phyloP scores from a whole-genome alignment of 2,329 filamentous ascomycete genomes.

The Amauroascus niger region DNA sequence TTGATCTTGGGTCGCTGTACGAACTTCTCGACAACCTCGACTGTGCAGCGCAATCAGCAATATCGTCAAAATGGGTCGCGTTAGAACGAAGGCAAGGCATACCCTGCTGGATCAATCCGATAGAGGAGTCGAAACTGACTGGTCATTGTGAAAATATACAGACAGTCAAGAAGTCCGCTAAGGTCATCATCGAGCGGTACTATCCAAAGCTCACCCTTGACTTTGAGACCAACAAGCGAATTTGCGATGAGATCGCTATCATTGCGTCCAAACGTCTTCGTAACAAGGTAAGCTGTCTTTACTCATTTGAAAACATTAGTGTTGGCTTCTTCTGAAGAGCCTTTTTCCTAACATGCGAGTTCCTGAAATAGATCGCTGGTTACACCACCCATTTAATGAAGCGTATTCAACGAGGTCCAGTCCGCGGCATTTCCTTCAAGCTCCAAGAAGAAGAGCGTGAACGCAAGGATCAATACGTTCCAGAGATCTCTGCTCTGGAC shows the following conservation, averaged over 20 bases:
- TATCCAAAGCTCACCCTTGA: slow-evolving; percentile 97
- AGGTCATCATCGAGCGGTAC: slow-evolving; percentile 99
- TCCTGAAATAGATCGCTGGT: slow-evolving; percentile 67
- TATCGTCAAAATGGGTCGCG: slow-evolving; percentile 21
- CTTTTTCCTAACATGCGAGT: not conserved
- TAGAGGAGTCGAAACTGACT: slow-evolving; percentile 1
- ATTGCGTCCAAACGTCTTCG: slow-evolving; percentile 97
- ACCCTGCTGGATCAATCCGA: not conserved
- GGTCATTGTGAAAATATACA: slow-evolving; percentile 22
- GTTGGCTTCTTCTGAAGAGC: not conserved
- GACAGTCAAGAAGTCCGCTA: slow-evolving; percentile 79
- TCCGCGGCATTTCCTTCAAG: slow-evolving; percentile 99
- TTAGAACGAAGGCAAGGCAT: slow-evolving; percentile 21
- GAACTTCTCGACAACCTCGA: slow-evolving; percentile 36
- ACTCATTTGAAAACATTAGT: not conserved
- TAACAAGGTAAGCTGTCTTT: slow-evolving; percentile 67
- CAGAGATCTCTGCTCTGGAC: slow-evolving; percentile 96
- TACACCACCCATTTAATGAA: slow-evolving; percentile 99
- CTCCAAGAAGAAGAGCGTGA: slow-evolving; percentile 99
- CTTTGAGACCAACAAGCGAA: slow-evolving; percentile 99
- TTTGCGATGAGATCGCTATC: slow-evolving; percentile 99
- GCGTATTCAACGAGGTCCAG: slow-evolving; percentile 97
- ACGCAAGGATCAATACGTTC: slow-evolving; percentile 99
- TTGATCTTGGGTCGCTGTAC: not conserved
- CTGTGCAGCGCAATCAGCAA: slow-evolving; percentile 11